Base-by-base conservation (phyloP, 192 early-diverging fungal genomes). In the Haplosporangium gracile region DNA sequence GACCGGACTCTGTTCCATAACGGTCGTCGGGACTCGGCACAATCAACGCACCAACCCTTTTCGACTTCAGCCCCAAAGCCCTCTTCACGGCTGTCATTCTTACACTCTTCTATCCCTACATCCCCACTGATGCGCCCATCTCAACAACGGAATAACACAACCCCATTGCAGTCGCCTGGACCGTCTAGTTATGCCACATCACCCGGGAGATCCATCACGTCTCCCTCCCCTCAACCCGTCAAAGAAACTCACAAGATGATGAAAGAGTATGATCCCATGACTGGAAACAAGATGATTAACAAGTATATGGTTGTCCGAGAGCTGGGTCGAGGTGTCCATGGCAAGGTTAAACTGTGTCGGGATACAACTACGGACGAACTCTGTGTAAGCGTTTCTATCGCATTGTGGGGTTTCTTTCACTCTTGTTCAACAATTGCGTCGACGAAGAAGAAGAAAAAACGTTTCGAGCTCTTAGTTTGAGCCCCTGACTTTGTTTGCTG, bases 271-370 rank as follows among this genome's bases (percentile, higher is more conserved):
- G 97, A 98, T 83, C 93, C 94, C 72, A 89, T 88, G 55, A 96
- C 96, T 1, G 98, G 97, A n/a, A 95, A 95, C 88, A 99, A 99
- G 79, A 95, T 96, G 92, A 96, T 99, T 79, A 99, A 99, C 89
- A 93, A 98, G 70, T 99, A 98, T 88, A 95, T 97, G 91, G 93
- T 99, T 10, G 85, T 98, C 7, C 90, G 91, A 65, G 97, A 98
- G 84, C 89, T 99, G 16, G 98, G 98, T 16, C 91, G 97, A 20
- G 98, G 98, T 40, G 95, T 96, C 16, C 97, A 99, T 76, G 98
- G 98, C 29, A 99, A 99, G 89, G 98, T 99, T 42, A 98, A 98
- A 88, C 92, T 99, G 29, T 95, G 93, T 40, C 92, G 92, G 45
- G 96, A 99, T 89, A 92, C 91, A 2, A 91, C 94, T 11, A 95